A percentile compares a stretch with the other conserved stretches of the same genome.
These are phyloP conservation scores for Sporothrix variecibatus DNA, from an alignment of 2,329 filamentous ascomycete genomes.

Conservation along the genomic window DNA sequence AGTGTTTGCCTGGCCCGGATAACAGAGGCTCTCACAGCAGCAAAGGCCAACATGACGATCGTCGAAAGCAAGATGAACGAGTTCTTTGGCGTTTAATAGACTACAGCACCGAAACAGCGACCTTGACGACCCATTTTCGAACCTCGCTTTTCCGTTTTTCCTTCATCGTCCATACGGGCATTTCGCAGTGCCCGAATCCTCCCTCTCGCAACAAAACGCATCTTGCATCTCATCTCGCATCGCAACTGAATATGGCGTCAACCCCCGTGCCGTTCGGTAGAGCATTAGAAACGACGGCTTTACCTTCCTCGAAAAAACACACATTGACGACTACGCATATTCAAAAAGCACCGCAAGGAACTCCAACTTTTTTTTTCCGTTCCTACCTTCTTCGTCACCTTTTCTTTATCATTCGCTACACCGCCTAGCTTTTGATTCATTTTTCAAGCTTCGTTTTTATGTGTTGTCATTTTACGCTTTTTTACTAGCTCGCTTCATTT, in stretches of 20 bases:
- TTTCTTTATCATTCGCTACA: background rate
- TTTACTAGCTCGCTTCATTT: background rate
- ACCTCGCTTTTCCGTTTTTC: background rate
- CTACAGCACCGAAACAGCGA: background rate
- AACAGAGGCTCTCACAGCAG: conserved; percentile 65
- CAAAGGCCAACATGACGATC: conserved; percentile 75
- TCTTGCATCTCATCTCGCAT: background rate
- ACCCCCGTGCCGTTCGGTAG: background rate
- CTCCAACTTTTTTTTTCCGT: background rate
- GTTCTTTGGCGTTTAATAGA: conserved; percentile 57
- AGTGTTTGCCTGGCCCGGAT: conserved; percentile 70
- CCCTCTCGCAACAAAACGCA: background rate
- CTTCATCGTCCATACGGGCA: background rate
- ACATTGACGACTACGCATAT: background rate
- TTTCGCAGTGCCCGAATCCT: background rate
- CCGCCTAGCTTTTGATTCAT: background rate
- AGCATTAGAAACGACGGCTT: conserved; percentile 28
- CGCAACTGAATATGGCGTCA: background rate
- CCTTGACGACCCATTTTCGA: background rate
- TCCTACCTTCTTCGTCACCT: background rate
- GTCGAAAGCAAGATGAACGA: conserved; percentile 69
- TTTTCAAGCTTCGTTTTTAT: background rate
- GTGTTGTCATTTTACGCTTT: background rate
- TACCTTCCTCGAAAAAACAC: background rate
- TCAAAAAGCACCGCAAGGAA: background rate